These are phyloP conservation scores for Nicotiana rustica DNA, from an alignment of 305 asterid genomes.

Conservation along the genomic window DNA sequence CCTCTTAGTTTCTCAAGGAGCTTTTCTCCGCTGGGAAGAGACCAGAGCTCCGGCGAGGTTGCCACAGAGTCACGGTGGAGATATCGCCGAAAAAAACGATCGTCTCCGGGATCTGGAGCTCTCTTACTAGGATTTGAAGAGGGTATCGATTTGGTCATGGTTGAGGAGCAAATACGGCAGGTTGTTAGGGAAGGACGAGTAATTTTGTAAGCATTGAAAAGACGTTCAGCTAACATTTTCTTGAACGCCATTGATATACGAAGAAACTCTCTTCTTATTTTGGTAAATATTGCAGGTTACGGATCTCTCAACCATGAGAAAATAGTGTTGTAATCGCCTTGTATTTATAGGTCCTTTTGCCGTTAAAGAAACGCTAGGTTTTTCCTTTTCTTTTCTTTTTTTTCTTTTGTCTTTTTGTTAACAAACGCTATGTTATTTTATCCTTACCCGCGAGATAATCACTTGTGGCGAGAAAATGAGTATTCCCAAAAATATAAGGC, in stretches of 20 bases:
- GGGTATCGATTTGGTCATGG: slow-evolving; percentile 34
- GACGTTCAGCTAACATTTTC: slow-evolving; percentile 42
- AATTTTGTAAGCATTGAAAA: slow-evolving; percentile 39
- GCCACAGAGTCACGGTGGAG: slow-evolving; percentile 40
- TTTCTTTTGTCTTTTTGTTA: background rate
- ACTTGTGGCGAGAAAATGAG: background rate
- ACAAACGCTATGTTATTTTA: slow-evolving; percentile 10
- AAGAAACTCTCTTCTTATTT: background rate
- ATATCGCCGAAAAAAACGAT: slow-evolving; percentile 39
- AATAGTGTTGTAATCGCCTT: background rate
- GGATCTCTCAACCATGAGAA: background rate
- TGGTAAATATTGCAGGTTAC: background rate
- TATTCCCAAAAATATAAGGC: background rate
- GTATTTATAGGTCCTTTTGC: slow-evolving; percentile 34
- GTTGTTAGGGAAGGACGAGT: slow-evolving; percentile 38
- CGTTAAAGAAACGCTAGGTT: slow-evolving; percentile 26
- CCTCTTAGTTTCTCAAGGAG: slow-evolving; percentile 69
- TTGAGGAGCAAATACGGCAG: slow-evolving; percentile 44
- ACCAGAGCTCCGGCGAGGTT: slow-evolving; percentile 47
- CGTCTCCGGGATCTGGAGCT: slow-evolving; percentile 48
- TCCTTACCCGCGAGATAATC: background rate
- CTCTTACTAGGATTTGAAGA: slow-evolving; percentile 34
- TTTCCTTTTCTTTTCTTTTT: background rate
- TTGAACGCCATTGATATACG: slow-evolving; percentile 45
- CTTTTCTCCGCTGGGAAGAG: slow-evolving; percentile 57